These are phyloP conservation scores for Lathyrus aphaca DNA, from an alignment of 306 rosid species.

Conservation along the genomic window DNA sequence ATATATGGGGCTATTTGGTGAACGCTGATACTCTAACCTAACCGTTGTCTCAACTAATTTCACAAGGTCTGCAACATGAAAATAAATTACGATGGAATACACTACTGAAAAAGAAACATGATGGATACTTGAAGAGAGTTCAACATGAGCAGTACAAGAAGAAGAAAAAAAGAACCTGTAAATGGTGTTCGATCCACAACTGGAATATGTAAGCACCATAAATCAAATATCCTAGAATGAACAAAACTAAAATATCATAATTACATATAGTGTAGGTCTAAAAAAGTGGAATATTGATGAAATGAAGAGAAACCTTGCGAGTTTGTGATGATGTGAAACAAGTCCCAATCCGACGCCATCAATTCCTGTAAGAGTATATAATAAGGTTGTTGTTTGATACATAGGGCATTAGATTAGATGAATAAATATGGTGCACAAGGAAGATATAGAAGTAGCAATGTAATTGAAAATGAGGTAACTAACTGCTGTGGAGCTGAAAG, in stretches of 20 bases:
- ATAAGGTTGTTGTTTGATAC: conserved; percentile 1
- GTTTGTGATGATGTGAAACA: conserved; percentile 59
- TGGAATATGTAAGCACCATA: conserved; percentile 95
- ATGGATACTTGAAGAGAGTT: not conserved
- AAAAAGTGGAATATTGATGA: not conserved
- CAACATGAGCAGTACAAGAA: not conserved
- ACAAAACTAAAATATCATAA: not conserved
- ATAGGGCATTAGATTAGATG: not conserved
- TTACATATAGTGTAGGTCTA: not conserved
- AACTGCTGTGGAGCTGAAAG: not conserved
- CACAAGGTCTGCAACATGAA: conserved; percentile 62
- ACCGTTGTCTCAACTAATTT: conserved; percentile 71
- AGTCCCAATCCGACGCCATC: conserved; percentile 92
- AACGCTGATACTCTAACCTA: conserved; percentile 52
- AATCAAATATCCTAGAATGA: conserved; percentile 63
- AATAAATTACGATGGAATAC: conserved; percentile 22
- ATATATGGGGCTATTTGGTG: conserved; percentile 80
- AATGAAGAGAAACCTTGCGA: conserved; percentile 64
- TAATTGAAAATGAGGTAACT: not conserved
- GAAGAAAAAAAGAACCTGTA: conserved; percentile 58
- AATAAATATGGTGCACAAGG: not conserved
- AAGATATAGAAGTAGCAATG: not conserved
- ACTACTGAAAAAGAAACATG: conserved; percentile 12
- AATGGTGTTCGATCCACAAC: conserved; percentile 74
- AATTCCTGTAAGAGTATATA: conserved; percentile 56